phyloP scores from a whole-genome alignment of 164 flowering plant genomes.

The Vitis labrusca region DNA sequence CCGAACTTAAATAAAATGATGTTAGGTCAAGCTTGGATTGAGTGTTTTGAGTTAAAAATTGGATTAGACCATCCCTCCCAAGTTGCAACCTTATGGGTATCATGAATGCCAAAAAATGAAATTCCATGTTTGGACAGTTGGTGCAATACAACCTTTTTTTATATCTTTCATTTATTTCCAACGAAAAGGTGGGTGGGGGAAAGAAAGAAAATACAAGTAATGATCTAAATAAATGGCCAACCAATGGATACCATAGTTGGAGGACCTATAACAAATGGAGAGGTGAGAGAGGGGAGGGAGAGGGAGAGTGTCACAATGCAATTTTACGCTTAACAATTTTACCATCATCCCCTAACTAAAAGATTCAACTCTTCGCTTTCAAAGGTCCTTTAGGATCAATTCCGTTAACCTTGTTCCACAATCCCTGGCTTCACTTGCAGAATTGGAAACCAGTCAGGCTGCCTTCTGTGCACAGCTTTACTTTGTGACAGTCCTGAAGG shows the following conservation, averaged over 20 bases:
- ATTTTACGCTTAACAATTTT: constrained; percentile 4
- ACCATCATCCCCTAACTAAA: not conserved
- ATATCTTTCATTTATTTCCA: constrained; percentile 4
- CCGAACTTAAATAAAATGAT: too few species aligned
- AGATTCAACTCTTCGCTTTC: constrained; percentile 1
- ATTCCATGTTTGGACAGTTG: not conserved
- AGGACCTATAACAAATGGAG: not conserved
- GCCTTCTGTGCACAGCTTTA: not conserved
- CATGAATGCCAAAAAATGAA: too few species aligned
- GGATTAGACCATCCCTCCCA: too few species aligned
- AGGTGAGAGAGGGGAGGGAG: not conserved
- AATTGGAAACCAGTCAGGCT: not conserved
- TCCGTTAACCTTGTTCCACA: not conserved
- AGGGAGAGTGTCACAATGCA: not conserved
- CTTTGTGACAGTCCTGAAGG: too few species aligned
- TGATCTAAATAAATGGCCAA: constrained; percentile 5
- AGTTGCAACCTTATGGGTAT: too few species aligned
- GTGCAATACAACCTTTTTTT: not conserved
- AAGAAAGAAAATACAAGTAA: constrained; percentile 8
- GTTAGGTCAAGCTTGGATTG: too few species aligned
- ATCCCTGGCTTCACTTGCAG: too few species aligned
- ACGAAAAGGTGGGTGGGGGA: too few species aligned
- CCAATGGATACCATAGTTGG: constrained; percentile 6
- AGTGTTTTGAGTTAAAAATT: too few species aligned
- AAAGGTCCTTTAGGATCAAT: not conserved